A percentile compares a stretch with the other conserved stretches of the same genome.
Evolutionary conservation across 176 grass and related monocot species (phyloP).

Genomic region (Musa troglodytarum): DNA sequence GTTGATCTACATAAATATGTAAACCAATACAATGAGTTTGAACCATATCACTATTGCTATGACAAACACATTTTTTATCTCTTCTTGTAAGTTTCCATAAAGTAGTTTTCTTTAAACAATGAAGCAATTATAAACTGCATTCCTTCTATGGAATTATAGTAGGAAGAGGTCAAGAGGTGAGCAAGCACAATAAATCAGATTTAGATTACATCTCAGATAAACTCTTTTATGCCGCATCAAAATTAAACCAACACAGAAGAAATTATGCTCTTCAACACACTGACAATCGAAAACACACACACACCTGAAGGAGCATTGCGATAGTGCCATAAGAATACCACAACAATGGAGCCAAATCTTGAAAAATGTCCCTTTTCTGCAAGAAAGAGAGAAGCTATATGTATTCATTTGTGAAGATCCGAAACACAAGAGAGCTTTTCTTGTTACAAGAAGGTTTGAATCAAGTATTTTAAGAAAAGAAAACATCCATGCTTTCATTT

Average conservation of each 20-base stretch:
- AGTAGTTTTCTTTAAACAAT: not conserved
- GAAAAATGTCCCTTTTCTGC: conserved; percentile 58
- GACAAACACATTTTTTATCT: too few species aligned
- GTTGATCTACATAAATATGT: too few species aligned
- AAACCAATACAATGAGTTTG: too few species aligned
- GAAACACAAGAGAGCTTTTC: not conserved
- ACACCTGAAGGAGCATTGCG: conserved; percentile 44
- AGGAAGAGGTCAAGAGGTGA: not conserved
- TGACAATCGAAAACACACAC: not conserved
- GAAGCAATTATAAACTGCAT: not conserved
- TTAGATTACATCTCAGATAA: not conserved
- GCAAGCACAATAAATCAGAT: not conserved
- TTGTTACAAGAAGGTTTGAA: not conserved
- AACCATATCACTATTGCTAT: too few species aligned
- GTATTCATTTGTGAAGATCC: not conserved
- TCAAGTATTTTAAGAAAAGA: not conserved
- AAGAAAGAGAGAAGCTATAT: conserved; percentile 1
- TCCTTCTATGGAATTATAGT: not conserved
- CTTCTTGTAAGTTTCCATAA: not conserved
- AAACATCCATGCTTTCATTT: too few species aligned
- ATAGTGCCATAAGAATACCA: conserved; percentile 79
- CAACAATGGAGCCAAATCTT: conserved; percentile 55
- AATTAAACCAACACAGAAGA: not conserved
- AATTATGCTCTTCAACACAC: not conserved
- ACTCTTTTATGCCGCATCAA: not conserved